phyloP scores from a whole-genome alignment of 2,329 filamentous ascomycete species.

The Thelonectria rubi region DNA sequence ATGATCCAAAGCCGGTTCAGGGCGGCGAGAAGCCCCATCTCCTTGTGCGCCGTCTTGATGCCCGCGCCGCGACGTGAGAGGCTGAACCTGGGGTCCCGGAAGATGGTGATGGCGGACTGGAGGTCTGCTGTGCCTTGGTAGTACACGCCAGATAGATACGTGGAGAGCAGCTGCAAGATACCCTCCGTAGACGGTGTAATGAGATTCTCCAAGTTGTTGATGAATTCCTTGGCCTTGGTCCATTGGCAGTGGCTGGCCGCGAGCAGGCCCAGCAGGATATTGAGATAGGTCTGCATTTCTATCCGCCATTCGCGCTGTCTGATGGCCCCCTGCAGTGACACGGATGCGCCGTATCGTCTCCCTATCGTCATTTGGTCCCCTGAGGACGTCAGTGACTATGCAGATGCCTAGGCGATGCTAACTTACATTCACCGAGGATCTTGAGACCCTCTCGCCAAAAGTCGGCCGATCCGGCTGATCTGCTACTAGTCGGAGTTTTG shows the following conservation, averaged over 20 bases:
- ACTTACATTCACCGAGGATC: constrained; percentile 59
- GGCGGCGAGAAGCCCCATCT: constrained; percentile 71
- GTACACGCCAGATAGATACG: constrained; percentile 80
- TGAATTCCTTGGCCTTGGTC: constrained; percentile 66
- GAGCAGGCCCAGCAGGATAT: constrained; percentile 75
- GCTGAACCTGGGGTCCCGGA: constrained; percentile 67
- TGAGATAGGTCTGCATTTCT: constrained; percentile 73
- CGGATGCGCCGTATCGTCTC: constrained; percentile 51
- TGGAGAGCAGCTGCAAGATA: constrained; percentile 59
- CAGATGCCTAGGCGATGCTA: neutral
- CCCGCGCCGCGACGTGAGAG: constrained; percentile 49
- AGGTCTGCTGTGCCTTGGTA: constrained; percentile 81
- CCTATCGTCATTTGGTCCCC: constrained; percentile 49
- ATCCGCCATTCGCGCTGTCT: constrained; percentile 70
- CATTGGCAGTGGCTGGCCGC: constrained; percentile 77
- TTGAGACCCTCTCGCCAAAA: constrained; percentile 56
- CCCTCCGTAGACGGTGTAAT: constrained; percentile 52
- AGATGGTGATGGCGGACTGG: constrained; percentile 72
- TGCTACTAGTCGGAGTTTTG: constrained; percentile 47
- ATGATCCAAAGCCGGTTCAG: constrained; percentile 79
- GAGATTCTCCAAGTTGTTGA: constrained; percentile 62
- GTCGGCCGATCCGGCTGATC: constrained; percentile 49
- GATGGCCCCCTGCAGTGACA: constrained; percentile 67
- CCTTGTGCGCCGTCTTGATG: constrained; percentile 63
- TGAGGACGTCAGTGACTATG: constrained; percentile 30